Percentiles rank a stretch among this genome's conserved stretches.
phyloP scores from a whole-genome alignment of 2,329 filamentous ascomycete species.

The Fusarium sp. region DNA sequence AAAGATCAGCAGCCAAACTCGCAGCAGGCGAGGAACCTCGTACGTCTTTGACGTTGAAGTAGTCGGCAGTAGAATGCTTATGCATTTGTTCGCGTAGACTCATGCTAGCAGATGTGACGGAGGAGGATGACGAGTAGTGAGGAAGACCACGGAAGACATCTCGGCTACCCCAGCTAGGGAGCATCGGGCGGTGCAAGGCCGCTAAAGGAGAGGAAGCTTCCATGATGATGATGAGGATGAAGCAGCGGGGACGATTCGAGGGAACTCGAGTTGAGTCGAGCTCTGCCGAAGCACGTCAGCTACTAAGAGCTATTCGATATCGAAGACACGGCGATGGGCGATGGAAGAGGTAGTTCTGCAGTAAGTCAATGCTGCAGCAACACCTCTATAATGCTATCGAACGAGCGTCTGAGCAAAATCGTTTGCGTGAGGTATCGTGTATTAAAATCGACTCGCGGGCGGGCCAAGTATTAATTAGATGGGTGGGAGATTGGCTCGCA shows the following conservation, averaged over 20 bases:
- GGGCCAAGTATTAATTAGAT: slow-evolving; percentile 29
- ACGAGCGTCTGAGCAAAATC: slow-evolving; percentile 27
- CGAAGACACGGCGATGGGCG: slow-evolving; percentile 43
- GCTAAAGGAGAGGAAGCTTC: slow-evolving; percentile 95
- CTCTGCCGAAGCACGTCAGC: slow-evolving; percentile 40
- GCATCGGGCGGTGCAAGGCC: slow-evolving; percentile 85
- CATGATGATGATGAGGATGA: slow-evolving; percentile 68
- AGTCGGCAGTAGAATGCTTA: slow-evolving; percentile 72
- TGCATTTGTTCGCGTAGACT: slow-evolving; percentile 84
- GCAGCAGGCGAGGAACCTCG: slow-evolving; percentile 91
- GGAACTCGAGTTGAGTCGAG: slow-evolving; percentile 41
- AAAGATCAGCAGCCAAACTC: slow-evolving; percentile 92
- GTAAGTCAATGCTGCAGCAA: slow-evolving; percentile 55
- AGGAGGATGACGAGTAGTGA: slow-evolving; percentile 65
- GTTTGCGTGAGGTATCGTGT: slow-evolving; percentile 20
- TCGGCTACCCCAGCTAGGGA: slow-evolving; percentile 70
- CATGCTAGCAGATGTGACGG: slow-evolving; percentile 75
- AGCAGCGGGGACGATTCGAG: slow-evolving; percentile 38
- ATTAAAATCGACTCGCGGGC: slow-evolving; percentile 29
- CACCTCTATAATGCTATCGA: slow-evolving; percentile 40
- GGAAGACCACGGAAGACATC: slow-evolving; percentile 69
- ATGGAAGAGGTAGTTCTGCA: slow-evolving; percentile 46
- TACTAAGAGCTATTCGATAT: slow-evolving; percentile 46
- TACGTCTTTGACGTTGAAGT: slow-evolving; percentile 84
- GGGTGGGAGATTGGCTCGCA: slow-evolving; percentile 41